Evolutionary conservation across 352 stramenopile species (phyloP), one percentile per base, ranked within the genome.

Genomic region (Phytophthora boehmeriae): DNA sequence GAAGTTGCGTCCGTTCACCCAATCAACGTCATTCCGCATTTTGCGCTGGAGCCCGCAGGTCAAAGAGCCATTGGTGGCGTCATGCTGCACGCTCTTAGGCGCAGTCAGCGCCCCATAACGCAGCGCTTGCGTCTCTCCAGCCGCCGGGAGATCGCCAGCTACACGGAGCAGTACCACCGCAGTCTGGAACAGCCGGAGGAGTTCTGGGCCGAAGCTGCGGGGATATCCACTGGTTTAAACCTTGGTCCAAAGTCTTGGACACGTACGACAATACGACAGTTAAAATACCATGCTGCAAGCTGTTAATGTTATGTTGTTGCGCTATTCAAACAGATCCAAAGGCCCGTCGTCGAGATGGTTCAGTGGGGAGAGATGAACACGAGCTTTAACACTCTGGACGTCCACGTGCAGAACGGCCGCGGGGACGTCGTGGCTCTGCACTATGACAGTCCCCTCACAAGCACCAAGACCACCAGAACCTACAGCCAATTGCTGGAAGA

Each of bases 401-500:
- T 85, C 23, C 78, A 88, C 38, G 80, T 88, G 38, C 66, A 68
- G 27, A 68, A 62, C n/a, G 78, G 78, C 35, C 67, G 76, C n/a
- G 83, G 82, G 39, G 71, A 88, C 32, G 66, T 73, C 20, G 44
- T 76, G 30, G 83, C 83, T 5, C 68, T 92, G 22, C 63, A 75
- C 39, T 89, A 89, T 50, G 77, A 89, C 49, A 86, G 79, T 46
- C 75, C 77, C 22, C 65, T 89, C 2, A 89, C 87, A 0, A 67
- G 48, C 28, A 85, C 68, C 57, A 85, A 89, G 56, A 78, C 72
- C 25, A 75, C 66, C 23, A 75, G 87, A 48, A 94, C 89, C 19
- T 97, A 94, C 68, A 55, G 53, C 2, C 70, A 96, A 60, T 63
- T 96, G 13, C 65, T 94, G 36, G 66, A 92, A 39, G 39, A 93